Base-by-base conservation (phyloP, 106 monocot genomes). In the Acanthochlamys bracteata region DNA sequence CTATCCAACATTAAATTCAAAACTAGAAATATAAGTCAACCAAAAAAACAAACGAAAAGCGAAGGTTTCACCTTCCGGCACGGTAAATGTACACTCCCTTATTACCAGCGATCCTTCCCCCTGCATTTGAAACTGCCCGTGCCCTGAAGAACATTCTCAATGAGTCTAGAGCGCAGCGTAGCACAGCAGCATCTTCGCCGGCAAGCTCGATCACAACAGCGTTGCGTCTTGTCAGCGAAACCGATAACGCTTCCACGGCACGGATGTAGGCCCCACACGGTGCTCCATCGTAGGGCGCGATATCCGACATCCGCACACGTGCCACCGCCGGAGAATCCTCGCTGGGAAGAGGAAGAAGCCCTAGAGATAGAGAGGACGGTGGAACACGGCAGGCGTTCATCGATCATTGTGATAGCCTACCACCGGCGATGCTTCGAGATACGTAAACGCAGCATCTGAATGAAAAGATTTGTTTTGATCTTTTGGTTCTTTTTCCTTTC, bases 141-240 rank as follows among this genome's bases (percentile, higher is more conserved):
- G 80, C 74, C 73, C 67, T 80, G 53, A 83, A 93, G 57, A 70
- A 93, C 83, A 89, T 79, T 80, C 78, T 74, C 47, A 42, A 80
- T 3, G 85, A 85, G 67, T 93, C 89, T 60, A 93, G 59, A 14
- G 89, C 85, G 61, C 89, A 93, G 15, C 85, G 69, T 19, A 89
- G 16, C 22, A 85, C 67, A 66, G 82, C 67, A 12, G 82, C 65
- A 20, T 90, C 90, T 46, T 83, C 79, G 25, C 27, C 26, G 41
- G 74, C 75, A 12, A 85, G 75, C 83, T 90, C 90, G 59, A 90
- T 75, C 67, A 90, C 62, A 55, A 39, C 90, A 7, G 90, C 90
- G 64, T 90, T 90, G 67, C 82, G 74, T 61, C 75, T 64, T 70
- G 56, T 85, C 75, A 90, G 65, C 39, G 90, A 85, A 26, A 66